Base-by-base conservation (phyloP, 306 rosid species). In the Clitoria ternatea region DNA sequence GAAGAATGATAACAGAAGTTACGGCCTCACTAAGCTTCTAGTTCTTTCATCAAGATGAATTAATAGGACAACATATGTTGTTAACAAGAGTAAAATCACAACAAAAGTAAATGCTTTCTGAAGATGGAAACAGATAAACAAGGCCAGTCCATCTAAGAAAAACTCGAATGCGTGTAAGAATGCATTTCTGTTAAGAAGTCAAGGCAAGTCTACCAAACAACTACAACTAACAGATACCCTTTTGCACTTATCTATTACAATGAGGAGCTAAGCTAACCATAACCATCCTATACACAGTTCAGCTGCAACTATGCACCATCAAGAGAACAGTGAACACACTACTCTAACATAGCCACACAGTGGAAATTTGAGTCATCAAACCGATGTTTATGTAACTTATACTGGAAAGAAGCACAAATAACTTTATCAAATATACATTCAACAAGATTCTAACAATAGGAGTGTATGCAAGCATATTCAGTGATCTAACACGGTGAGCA, bases 401-500 rank as follows among this genome's bases (percentile, higher is more conserved):
- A 72, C 77, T 61, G 61, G 61, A 59, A 23, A 35, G 45, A 44
- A 79, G 17, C 73, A 77, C 5, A 62, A 32, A 61, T 33, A 66
- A 68, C 62, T 62, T 62, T 12, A 74, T 54, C 69, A 61, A 61
- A 18, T 69, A 59, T 81, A 82, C 76, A 77, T 47, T 45, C 35
- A 80, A 75, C 69, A 77, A 18, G 33, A 72, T 48, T 76, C 61
- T 77, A 66, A 49, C 72, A 66, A 20, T 59, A 53, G 40, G 64
- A 73, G 55, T 74, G 79, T 40, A 75, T 32, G 53, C 43, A 24
- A 54, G 48, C 79, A 45, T 42, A 61, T 75, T 69, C 37, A 49
- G 8, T 60, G 44, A 35, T 45, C 39, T 18, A 66, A 71, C 74
- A 75, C n/a, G 49, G 42, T 65, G n/a, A 53, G 69, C 49, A 56